Base-by-base conservation (phyloP, 225 moss, liverwort and hornwort genomes). In the Bryoerythrophyllum caledonicum region DNA sequence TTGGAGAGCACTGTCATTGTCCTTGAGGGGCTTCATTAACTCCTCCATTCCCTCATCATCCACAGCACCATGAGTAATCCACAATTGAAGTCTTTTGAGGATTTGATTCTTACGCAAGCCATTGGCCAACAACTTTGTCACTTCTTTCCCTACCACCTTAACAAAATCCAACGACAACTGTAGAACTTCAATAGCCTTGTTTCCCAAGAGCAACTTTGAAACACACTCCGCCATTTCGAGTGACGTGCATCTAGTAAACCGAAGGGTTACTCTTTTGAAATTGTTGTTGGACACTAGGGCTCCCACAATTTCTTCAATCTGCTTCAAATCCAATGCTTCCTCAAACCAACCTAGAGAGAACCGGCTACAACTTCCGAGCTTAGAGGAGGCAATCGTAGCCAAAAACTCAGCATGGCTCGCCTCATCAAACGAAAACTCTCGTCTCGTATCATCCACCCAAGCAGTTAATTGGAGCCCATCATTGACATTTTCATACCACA, bases 181-280 rank as follows among this genome's bases (percentile, higher is more conserved):
- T 0, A 74, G 8, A 6, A 13, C 0, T 55, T 74, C 5, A 48
- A 73, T 48, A 10, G 20, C 48, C 30, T 49, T 61, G 32, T 73
- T 72, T 43, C 8, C 14, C 48, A 9, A 61, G 13, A 73, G 61
- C 72, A 72, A 32, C 1, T 30, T 48, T 12, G 60, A 30, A 7
- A 55, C 38, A 17, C 38, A 24, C 35, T 56, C 25, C 10, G 56
- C 16, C 38, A 55, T 4, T 25, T 17, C 10, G 8, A 61, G 10
- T 1, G 0, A 0, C 13, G 2, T 8, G 3, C 0, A 28, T 0
- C 0, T 0, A 17, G 60, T 0, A 0, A 0, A 0, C 1, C 1
- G 0, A 7, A 37, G 37, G 0, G 0, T 1, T 0, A 74, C 14
- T 70, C 4, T 38, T 68, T 7, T 68, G 2, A 63, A 6, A 32